Percentiles rank a stretch among this genome's conserved stretches.
phyloP scores from a whole-genome alignment of 2,329 filamentous ascomycete genomes.

The Fonsecaea nubica region DNA sequence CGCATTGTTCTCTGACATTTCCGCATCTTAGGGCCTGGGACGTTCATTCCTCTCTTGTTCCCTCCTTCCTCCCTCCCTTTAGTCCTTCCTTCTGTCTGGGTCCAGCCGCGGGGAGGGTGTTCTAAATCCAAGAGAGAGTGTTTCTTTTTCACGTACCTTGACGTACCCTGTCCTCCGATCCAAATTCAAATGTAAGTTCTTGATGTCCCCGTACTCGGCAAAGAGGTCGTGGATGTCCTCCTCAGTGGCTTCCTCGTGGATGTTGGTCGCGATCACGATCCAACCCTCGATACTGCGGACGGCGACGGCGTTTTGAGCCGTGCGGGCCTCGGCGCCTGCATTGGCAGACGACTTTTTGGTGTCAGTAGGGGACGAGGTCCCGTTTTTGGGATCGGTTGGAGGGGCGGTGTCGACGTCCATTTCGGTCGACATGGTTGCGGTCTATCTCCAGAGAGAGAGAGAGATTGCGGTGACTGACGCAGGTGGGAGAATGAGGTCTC shows the following conservation, averaged over 20 bases:
- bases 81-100: background rate
- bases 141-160: slow-evolving; percentile 57
- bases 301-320: slow-evolving; percentile 57
- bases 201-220: slow-evolving; percentile 70
- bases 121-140: too few species aligned
- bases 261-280: slow-evolving; percentile 73
- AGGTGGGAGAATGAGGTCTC: background rate
- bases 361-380: slow-evolving; percentile 24
- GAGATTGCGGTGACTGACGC: background rate
- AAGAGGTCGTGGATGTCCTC: slow-evolving; percentile 71
- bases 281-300: slow-evolving; percentile 73
- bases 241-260: slow-evolving; percentile 72
- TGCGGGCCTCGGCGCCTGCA: slow-evolving; percentile 50
- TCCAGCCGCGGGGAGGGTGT: too few species aligned
- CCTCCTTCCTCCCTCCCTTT: background rate
- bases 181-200: slow-evolving; percentile 70
- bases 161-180: slow-evolving; percentile 71
- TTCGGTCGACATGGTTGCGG: slow-evolving; percentile 50
- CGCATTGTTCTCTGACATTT: background rate
- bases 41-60: background rate
- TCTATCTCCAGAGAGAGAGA: background rate
- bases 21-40: background rate
- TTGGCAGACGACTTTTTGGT: slow-evolving; percentile 24
- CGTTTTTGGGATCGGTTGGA: slow-evolving; percentile 38
- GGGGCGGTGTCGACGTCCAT: slow-evolving; percentile 54